These are phyloP conservation scores for Exophiala lecanii-corni DNA, from an alignment of 2,329 filamentous ascomycete genomes.

Conservation along the genomic window DNA sequence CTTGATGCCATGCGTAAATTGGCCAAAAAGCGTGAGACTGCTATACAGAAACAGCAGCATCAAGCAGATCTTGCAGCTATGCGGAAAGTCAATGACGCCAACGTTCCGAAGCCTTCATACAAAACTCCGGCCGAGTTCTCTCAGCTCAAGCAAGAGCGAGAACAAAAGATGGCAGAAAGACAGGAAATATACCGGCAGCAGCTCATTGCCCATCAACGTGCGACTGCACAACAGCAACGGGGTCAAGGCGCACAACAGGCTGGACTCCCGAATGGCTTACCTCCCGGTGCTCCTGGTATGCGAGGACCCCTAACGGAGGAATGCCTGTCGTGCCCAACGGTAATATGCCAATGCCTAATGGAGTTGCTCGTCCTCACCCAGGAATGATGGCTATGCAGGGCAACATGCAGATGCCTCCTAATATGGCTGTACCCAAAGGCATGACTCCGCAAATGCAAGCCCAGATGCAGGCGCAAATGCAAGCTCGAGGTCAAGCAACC, in stretches of 20 bases:
- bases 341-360: slow-evolving; percentile 30
- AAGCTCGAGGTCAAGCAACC: slow-evolving; percentile 39
- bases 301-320: slow-evolving; percentile 13
- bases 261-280: slow-evolving; percentile 46
- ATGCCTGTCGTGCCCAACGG: slow-evolving; percentile 34
- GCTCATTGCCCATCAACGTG: slow-evolving; percentile 53
- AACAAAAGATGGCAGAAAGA: slow-evolving; percentile 60
- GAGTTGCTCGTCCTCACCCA: slow-evolving; percentile 36
- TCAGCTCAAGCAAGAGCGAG: slow-evolving; percentile 78
- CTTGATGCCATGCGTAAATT: slow-evolving; percentile 94
- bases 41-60: slow-evolving; percentile 82
- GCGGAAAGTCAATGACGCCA: slow-evolving; percentile 67
- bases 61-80: slow-evolving; percentile 68
- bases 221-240: slow-evolving; percentile 44
- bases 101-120: slow-evolving; percentile 48
- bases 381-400: slow-evolving; percentile 39
- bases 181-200: slow-evolving; percentile 60
- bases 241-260: slow-evolving; percentile 40
- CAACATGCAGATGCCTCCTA: slow-evolving; percentile 50
- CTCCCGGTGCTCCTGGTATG: slow-evolving; percentile 27
- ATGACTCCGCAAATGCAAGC: slow-evolving; percentile 65
- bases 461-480: slow-evolving; percentile 60
- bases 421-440: slow-evolving; percentile 42
- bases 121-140: slow-evolving; percentile 90
- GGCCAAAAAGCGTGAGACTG: slow-evolving; percentile 86